Base-by-base conservation (phyloP, 805 yeast genomes). In the Candida glaebosa region DNA sequence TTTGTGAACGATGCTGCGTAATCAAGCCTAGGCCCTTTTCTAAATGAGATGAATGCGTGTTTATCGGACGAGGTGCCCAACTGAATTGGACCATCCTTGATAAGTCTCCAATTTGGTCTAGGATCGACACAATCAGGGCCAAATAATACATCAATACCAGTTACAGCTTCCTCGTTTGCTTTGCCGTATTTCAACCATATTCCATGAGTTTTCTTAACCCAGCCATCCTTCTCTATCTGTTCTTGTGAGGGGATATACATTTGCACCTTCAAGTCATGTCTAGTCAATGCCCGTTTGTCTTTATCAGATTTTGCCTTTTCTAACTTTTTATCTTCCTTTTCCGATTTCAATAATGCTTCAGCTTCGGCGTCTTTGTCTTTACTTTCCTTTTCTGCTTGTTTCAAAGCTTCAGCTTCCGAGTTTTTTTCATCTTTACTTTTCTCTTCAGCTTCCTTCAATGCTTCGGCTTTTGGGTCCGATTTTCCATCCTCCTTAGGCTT, bases 71-170 rank as follows among this genome's bases (percentile, higher is more conserved):
- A 53, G 16, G 48, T 47, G 3, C 54, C 49, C 2, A 58, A 43
- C 10, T 20, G 16, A 5, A 69, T 31, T 0, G 65, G 61, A 4
- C 46, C 45, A 3, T 35, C 38, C 22, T 48, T 46, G 3, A 69
- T 42, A 5, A 77, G 48, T 2, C 57, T 48, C 96, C 96, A 89
- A 37, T 76, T 76, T 0, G 79, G 78, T 41, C 96, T 68, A 3
- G 96, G 95, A 39, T 87, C 96, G 3, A 76, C 79, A 1, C 86
- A 82, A 48, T 81, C 87, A 2, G 58, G 55, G 1, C 95, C 95
- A 64, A 80, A 89, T 26, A 90, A 61, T 1, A 87, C 71, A 47
- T 85, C 87, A 9, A 88, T 51, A 2, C 74, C 86, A 5, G 80
- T 75, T 5, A 83, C 58, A 1, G 80, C 67, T 16, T 58, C 44